Base-by-base conservation (phyloP, 1,284 basidiomycete genomes). In the Ceratobasidium papillatum region DNA sequence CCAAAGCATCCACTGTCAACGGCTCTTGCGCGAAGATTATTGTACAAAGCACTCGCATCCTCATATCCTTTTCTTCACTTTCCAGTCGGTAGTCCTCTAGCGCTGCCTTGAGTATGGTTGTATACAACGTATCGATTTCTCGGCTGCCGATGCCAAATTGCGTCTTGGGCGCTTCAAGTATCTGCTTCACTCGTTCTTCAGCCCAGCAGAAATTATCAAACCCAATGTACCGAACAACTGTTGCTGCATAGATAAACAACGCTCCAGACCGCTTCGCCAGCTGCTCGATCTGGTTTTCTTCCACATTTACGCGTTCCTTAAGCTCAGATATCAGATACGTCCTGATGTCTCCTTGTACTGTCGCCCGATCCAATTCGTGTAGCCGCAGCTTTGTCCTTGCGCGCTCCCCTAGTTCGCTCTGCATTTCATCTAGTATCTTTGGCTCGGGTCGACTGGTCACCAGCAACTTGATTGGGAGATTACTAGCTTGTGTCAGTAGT, bases 171-270 rank as follows among this genome's bases (percentile, higher is more conserved):
- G 45, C 45, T 61, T 9, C 27, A 7, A 61, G 27, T 22, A 61
- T 61, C 9, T 7, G 2, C 36, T 34, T 9, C 12, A 41, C 4
- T 5, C 34, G 34, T 19, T 41, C 58, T 22, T 41, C 32, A n/a
- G 27, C 7, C 27, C 32, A 14, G n/a, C 4, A 61, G 5, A 2
- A 4, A 14, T 41, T 32, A 4, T 38, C 58, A 9, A 22, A 8
- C 5, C 17, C 30, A 61, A 61, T 38, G 58, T 61, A 61, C 22
- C 27, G 58, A 2, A 61, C 58, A 19, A 22, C 58, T 22, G 58
- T 61, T 4, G 58, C 11, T n/a, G 58, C 58, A 61, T 38, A 61
- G 14, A 61, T 61, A 32, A 61, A 61, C 34, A 61, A 22, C 2
- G 11, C 11, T 3, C 58, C 58, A 38, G 58, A 36, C 12, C 14